Evolutionary conservation across 2,329 filamentous ascomycete genomes (phyloP), one percentile per base, ranked within the genome.

Genomic region (Bertia moriformis): DNA sequence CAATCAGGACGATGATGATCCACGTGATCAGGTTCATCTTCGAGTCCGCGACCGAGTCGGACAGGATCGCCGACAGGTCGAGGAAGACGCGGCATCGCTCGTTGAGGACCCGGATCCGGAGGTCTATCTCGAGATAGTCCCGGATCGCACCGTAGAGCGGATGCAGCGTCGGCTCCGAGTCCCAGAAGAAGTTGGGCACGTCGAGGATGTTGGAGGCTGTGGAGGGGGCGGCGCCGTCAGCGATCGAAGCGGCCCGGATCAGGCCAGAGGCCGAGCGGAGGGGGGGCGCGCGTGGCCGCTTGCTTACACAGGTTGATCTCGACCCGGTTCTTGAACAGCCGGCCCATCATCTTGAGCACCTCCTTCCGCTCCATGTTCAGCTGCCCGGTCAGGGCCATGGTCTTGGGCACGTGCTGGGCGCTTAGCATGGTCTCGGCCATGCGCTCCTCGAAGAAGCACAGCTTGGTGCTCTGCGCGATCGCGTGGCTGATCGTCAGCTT

Each of bases 101-200:
- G 59, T 98, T 98, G 46, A 98, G 79, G 18, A 96, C 88, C 58
- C 93, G 86, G 55, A 94, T 94, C 40, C 91, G 85, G 4, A 83
- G 86, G 52, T 93, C 89, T 57, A 98, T 96, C 54, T 98, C 91
- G 43, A 98, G 80, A 54, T 98, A 98, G 57, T 96, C 91, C 50
- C 91, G 84, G 38, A 96, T 86, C 43, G 88, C 91, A 42, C 77
- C 79, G 63, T 98, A 98, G 19, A 98, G 77, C 0, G 91, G 91
- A 55, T 95, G 86, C 0, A 98, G 70, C 0, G 86, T 95, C 14
- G 91, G 91, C 55, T 98, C 91, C 10, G 84, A 84, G 57, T 96
- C 88, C 91, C 91, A 98, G 69, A 96, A 93, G 69, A 95, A 95
- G 56, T 89, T 93, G 43, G 89, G 89, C 1, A 93, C 86, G 57